These are phyloP conservation scores for Morella rubra DNA, from an alignment of 306 rosid species.

Conservation along the genomic window DNA sequence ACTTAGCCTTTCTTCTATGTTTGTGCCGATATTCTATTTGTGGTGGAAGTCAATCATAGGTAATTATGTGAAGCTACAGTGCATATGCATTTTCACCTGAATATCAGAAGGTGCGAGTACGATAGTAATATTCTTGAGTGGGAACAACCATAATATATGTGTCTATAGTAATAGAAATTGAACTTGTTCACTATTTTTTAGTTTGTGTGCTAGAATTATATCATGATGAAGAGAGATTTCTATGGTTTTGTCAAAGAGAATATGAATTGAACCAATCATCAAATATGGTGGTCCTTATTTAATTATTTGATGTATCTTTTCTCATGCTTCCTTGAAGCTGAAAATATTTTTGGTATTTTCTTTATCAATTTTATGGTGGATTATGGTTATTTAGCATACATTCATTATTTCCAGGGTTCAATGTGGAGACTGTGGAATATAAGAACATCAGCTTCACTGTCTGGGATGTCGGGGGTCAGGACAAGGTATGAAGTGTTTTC, in stretches of 20 bases:
- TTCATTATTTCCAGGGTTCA: slow-evolving; percentile 62
- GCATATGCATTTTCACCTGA: neutral
- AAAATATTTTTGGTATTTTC: neutral
- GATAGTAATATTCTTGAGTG: neutral
- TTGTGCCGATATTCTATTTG: neutral
- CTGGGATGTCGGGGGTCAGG: slow-evolving; percentile 99
- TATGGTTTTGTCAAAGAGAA: neutral
- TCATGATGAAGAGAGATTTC: neutral
- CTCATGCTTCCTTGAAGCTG: neutral
- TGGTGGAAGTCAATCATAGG: neutral
- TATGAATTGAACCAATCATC: neutral
- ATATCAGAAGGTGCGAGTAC: neutral
- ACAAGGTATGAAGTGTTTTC: slow-evolving; percentile 63
- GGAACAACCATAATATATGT: neutral
- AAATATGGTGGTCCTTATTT: neutral
- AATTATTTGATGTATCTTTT: neutral
- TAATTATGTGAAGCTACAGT: neutral
- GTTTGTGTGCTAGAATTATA: neutral
- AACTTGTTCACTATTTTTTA: neutral
- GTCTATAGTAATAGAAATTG: neutral
- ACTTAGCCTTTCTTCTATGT: neutral
- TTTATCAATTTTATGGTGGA: neutral
- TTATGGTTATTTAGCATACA: neutral
- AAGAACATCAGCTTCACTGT: slow-evolving; percentile 99
- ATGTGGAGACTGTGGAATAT: slow-evolving; percentile 98